A percentile compares a stretch with the other conserved stretches of the same genome.
phyloP scores from a whole-genome alignment of 495 filamentous ascomycete genomes.

The Aspergillus sparsus region DNA sequence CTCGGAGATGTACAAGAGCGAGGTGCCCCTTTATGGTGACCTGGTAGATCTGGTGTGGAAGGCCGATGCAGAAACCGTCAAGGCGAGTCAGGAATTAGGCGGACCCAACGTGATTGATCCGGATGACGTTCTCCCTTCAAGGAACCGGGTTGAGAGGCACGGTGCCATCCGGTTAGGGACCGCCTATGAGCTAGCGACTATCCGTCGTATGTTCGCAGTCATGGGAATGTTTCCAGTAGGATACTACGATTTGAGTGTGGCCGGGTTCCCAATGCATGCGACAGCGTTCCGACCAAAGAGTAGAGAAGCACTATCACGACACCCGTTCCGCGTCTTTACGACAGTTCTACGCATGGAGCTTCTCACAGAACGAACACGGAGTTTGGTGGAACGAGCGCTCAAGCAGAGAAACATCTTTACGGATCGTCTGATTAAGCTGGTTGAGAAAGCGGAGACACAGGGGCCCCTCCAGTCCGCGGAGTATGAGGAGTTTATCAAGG shows the following conservation, averaged over 20 bases:
- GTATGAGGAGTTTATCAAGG: constrained; percentile 33
- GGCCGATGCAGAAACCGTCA: constrained; percentile 33
- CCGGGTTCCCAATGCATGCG: constrained; percentile 47
- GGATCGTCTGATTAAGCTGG: constrained; percentile 28
- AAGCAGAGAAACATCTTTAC: constrained; percentile 40
- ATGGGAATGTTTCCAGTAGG: constrained; percentile 48
- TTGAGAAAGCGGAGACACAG: constrained; percentile 29
- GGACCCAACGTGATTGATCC: constrained; percentile 20
- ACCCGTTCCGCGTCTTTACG: constrained; percentile 49
- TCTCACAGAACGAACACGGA: constrained; percentile 31
- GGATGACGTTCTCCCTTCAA: constrained; percentile 31
- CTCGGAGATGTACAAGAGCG: constrained; percentile 43
- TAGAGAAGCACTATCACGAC: constrained; percentile 27
- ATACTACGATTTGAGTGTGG: constrained; percentile 45
- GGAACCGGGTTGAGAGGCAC: constrained; percentile 43
- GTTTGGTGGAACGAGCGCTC: constrained; percentile 31
- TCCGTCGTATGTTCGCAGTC: constrained; percentile 42
- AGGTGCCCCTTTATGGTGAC: constrained; percentile 44
- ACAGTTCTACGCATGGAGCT: constrained; percentile 42
- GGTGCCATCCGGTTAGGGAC: constrained; percentile 49
- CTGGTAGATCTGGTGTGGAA: constrained; percentile 37
- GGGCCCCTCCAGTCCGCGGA: constrained; percentile 23
- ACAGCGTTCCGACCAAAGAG: constrained; percentile 42
- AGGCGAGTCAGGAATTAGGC: constrained; percentile 15
- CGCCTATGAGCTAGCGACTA: constrained; percentile 36